A percentile compares a stretch with the other conserved stretches of the same genome.
These are phyloP conservation scores for Hibiscus tridactylites DNA, from an alignment of 345 rosid species.

Conservation along the genomic window DNA sequence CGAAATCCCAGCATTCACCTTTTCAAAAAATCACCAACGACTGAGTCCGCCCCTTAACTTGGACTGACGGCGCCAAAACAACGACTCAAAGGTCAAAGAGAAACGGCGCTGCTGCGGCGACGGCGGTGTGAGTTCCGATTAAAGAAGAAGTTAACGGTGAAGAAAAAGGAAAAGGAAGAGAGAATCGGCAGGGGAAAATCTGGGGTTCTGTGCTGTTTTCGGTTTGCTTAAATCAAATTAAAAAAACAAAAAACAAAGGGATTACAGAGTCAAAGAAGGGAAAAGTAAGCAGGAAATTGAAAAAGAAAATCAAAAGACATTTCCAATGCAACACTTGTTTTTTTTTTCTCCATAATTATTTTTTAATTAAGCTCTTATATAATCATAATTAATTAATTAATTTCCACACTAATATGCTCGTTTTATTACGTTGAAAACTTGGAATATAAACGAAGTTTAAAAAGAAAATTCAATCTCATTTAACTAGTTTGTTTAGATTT, in stretches of 20 bases:
- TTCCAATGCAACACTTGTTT: slow-evolving; percentile 25
- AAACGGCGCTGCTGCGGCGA: not conserved
- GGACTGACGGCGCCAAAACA: slow-evolving; percentile 1
- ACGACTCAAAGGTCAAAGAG: not conserved
- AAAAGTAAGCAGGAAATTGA: slow-evolving; percentile 22
- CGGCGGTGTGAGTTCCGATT: slow-evolving; percentile 10
- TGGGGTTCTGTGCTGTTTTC: slow-evolving; percentile 7
- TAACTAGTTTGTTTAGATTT: not conserved
- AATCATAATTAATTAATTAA: not conserved
- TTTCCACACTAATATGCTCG: too few species aligned
- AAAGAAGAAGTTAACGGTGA: slow-evolving; percentile 1
- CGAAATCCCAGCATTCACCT: slow-evolving; percentile 18
- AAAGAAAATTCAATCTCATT: too few species aligned
- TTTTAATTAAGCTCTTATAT: not conserved
- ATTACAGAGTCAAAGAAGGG: slow-evolving; percentile 26
- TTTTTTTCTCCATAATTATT: not conserved
- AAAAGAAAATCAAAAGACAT: slow-evolving; percentile 20
- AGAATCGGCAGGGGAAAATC: slow-evolving; percentile 20
- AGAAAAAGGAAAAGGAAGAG: not conserved
- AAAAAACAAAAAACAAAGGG: slow-evolving; percentile 6
- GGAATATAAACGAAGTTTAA: too few species aligned
- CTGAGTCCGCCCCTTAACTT: not conserved
- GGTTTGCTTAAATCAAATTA: not conserved
- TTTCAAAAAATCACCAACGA: not conserved
- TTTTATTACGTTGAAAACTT: too few species aligned